phyloP scores from a whole-genome alignment of 2,329 filamentous ascomycete species.

The Alternaria ventricosa region DNA sequence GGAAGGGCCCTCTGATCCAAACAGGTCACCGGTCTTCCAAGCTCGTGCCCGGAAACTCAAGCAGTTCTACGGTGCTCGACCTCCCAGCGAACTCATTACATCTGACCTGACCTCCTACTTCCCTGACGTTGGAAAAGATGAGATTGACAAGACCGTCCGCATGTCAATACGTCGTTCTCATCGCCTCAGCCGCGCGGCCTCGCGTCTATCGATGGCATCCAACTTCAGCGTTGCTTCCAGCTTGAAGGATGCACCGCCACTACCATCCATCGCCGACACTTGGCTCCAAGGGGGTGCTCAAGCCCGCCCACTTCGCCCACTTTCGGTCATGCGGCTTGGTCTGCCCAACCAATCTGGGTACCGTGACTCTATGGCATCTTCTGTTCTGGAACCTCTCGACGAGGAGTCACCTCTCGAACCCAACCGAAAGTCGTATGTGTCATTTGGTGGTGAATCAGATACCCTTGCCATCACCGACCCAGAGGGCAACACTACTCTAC shows the following conservation, averaged over 20 bases:
- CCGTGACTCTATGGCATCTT: conserved; percentile 87
- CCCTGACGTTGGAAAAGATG: conserved; percentile 89
- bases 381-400: conserved; percentile 85
- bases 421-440: conserved; percentile 96
- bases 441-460: conserved; percentile 74
- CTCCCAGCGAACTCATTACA: conserved; percentile 95
- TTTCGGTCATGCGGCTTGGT: conserved; percentile 66
- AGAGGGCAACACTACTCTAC: conserved; percentile 70
- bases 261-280: conserved; percentile 92
- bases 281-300: conserved; percentile 72
- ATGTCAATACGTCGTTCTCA: conserved; percentile 90
- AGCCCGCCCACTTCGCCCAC: conserved; percentile 60
- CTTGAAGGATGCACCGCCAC: conserved; percentile 88
- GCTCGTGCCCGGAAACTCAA: conserved; percentile 64
- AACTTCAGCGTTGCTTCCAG: conserved; percentile 93
- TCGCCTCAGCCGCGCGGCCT: conserved; percentile 89
- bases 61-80: conserved; percentile 88
- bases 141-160: conserved; percentile 94
- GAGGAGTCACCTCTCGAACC: conserved; percentile 88
- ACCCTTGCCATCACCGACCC: conserved; percentile 77
- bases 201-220: conserved; percentile 90
- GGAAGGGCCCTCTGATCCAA: conserved; percentile 46
- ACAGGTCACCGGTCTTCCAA: conserved; percentile 46
- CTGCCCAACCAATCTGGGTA: conserved; percentile 67
- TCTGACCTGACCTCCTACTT: conserved; percentile 97